Evolutionary conservation across 129 eudicot genomes (phyloP), one percentile per base, ranked within the genome.

Genomic region (Dittrichia graveolens): DNA sequence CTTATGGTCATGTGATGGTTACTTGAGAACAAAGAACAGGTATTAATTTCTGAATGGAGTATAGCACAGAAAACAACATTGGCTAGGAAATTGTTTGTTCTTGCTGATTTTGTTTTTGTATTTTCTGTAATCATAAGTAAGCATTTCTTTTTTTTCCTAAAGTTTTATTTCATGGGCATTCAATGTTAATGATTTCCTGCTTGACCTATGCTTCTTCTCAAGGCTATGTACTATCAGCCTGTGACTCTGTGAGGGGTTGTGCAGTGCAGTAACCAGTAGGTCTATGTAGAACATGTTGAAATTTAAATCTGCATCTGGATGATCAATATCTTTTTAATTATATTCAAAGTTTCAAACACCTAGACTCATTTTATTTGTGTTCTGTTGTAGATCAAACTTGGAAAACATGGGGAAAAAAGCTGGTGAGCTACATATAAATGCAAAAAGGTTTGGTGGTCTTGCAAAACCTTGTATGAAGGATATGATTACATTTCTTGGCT

Each of bases 381-480:
- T 14, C 50, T 67, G 44, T 24, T 78, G n/a, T 53, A 78, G 72
- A 61, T 69, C 44, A 6, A 60, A 75, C 35, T 46, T 31, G 47
- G 9, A 5, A 50, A 70, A 61, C 43, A 78, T 78, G 82, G 82
- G 82, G 18, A 45, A 73, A 43, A 78, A 78, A 44, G 72, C 72
- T 78, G 82, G 82, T 71, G 82, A 78, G 60, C 67, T 78, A 5
- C 70, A 63, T 78, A 78, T 78, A 52, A 78, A 71, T 11, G 77
- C 77, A 63, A 78, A 78, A 77, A 78, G 71, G 19, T 78, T 78
- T 44, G 82, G 82, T 55, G 82, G 82, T 43, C 67, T 78, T 15
- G 40, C 77, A 13, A 78, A 78, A 63, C 82, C 82, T 40, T 78
- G 82, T 53, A 78, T 78, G 77, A 78, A 78, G 67, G 82, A 78